A percentile compares a stretch with the other conserved stretches of the same genome.
Conservation (phyloP, 2,329 filamentous ascomycete genomes). For the Xylaria sp. region DNA sequence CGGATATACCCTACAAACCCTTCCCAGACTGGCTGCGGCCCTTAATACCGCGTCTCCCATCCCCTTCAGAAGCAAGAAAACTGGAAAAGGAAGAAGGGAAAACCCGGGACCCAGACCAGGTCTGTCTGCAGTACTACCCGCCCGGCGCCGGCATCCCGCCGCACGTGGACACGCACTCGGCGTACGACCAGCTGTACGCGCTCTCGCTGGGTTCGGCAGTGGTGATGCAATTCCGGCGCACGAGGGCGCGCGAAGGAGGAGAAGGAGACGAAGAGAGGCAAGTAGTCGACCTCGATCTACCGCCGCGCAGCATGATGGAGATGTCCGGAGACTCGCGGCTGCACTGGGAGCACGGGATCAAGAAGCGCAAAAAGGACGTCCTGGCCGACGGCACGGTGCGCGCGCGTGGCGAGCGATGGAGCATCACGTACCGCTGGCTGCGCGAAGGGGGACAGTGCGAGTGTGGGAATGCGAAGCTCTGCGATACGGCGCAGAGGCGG, state of each 20-base stretch:
- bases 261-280: conserved; percentile 17
- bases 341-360: conserved; percentile 68
- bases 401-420: conserved; percentile 60
- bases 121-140: conserved; percentile 69
- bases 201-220: conserved; percentile 44
- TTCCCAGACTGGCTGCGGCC: conserved; percentile 64
- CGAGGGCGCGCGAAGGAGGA: conserved; percentile 30
- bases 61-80: conserved; percentile 34
- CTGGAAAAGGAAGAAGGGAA: conserved; percentile 34
- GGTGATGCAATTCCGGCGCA: conserved; percentile 43
- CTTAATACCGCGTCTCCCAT: conserved; percentile 55
- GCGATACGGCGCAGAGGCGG: conserved; percentile 62
- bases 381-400: conserved; percentile 59
- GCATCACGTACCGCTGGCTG: conserved; percentile 66
- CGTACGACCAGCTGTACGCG: conserved; percentile 51
- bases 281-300: conserved; percentile 56
- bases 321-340: conserved; percentile 62
- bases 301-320: conserved; percentile 62
- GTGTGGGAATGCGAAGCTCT: conserved; percentile 61
- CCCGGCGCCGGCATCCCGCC: conserved; percentile 70
- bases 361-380: conserved; percentile 63
- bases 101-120: conserved; percentile 62
- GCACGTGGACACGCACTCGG: conserved; percentile 68
- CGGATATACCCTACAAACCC: conserved; percentile 59
- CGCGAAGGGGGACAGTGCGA: conserved; percentile 59